Conservation (phyloP, 1,139 yeast genomes). For the Neolecta irregularis region DNA sequence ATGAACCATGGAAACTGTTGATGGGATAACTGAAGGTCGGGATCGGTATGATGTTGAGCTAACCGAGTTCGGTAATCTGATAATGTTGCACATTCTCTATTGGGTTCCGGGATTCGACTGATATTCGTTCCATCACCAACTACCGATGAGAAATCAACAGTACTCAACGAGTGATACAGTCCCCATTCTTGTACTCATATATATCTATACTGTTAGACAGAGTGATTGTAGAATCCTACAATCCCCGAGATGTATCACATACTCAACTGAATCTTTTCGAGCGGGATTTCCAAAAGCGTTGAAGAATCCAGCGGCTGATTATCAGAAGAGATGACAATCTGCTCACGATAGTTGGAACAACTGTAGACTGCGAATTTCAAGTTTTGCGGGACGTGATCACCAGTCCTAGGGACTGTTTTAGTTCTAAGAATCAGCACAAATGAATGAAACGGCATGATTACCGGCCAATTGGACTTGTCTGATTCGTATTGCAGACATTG, state of each 20-base stretch:
- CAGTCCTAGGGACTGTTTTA: constrained; percentile 4
- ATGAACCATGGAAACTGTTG: constrained; percentile 2
- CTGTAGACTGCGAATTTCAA: constrained; percentile 2
- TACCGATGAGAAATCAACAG: too few species aligned
- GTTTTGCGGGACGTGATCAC: neutral
- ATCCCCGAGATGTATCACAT: constrained; percentile 4
- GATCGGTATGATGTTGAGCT: constrained; percentile 3
- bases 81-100: constrained; percentile 1
- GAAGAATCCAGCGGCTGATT: constrained; percentile 5
- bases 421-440: too few species aligned
- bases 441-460: too few species aligned
- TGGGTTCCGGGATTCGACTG: neutral
- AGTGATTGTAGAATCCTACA: too few species aligned
- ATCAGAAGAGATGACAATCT: too few species aligned
- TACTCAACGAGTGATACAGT: too few species aligned
- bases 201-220: too few species aligned
- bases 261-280: constrained; percentile 3
- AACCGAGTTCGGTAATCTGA: constrained; percentile 5
- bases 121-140: constrained; percentile 3
- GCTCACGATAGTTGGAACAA: constrained; percentile 6
- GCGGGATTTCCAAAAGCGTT: constrained; percentile 5
- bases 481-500: constrained; percentile 1
- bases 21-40: constrained; percentile 3
- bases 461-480: constrained; percentile 3
- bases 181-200: constrained; percentile 5